Evolutionary conservation across 805 yeast genomes (phyloP).

Genomic region (Wickerhamiella australiensis): DNA sequence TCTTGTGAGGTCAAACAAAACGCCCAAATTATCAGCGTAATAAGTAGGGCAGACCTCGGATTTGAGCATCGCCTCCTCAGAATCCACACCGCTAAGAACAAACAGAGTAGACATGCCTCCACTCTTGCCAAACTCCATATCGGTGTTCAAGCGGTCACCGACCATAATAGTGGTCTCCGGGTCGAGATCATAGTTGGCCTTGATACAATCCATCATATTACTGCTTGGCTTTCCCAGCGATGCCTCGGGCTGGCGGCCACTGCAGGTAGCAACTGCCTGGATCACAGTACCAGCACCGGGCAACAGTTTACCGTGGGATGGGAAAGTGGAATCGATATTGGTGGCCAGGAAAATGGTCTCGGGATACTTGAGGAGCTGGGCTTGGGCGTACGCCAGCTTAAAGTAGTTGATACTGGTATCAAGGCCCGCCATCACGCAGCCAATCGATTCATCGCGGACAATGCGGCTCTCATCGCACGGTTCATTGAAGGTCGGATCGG

Average conservation of each 20-base stretch:
- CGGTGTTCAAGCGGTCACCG: constrained; percentile 92
- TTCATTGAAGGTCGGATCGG: constrained; percentile 53
- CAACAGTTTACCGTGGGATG: constrained; percentile 68
- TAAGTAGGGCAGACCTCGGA: constrained; percentile 3
- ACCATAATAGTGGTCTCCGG: constrained; percentile 65
- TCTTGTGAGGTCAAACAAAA: background rate
- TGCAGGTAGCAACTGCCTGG: constrained; percentile 57
- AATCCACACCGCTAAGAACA: constrained; percentile 86
- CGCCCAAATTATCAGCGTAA: constrained; percentile 10
- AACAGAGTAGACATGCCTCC: constrained; percentile 80
- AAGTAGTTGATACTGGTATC: constrained; percentile 68
- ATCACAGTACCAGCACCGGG: constrained; percentile 95
- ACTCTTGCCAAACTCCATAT: constrained; percentile 78
- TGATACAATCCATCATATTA: constrained; percentile 82
- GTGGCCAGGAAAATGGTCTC: constrained; percentile 75
- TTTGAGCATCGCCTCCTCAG: constrained; percentile 42
- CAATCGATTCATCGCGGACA: constrained; percentile 56
- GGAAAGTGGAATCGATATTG: constrained; percentile 89
- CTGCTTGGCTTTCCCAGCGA: constrained; percentile 81
- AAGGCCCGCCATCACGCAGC: constrained; percentile 83
- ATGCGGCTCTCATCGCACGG: constrained; percentile 27
- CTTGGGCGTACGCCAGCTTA: constrained; percentile 68
- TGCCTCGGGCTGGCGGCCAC: constrained; percentile 75
- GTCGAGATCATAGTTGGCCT: constrained; percentile 47
- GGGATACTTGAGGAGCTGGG: constrained; percentile 52